phyloP scores from a whole-genome alignment of 2,329 filamentous ascomycete genomes.

The Microdochium trichocladiopsis region DNA sequence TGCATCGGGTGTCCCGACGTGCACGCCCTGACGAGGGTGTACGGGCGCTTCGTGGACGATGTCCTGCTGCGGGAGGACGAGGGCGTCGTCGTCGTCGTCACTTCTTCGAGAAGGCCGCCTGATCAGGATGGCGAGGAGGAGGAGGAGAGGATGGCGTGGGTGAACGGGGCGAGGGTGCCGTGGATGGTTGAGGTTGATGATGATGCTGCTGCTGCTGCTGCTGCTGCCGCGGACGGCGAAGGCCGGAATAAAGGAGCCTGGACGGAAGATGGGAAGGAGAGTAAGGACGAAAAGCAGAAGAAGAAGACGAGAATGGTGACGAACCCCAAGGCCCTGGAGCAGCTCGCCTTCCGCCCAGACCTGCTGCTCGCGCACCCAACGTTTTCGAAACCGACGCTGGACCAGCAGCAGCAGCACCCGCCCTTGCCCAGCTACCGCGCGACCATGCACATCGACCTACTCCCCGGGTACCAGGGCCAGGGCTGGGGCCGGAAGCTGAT shows the following conservation, averaged over 20 bases:
- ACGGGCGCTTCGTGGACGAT: conserved; percentile 27
- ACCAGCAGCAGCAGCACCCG: conserved; percentile 14
- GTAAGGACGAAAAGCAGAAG: conserved; percentile 15
- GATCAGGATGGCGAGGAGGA: not conserved
- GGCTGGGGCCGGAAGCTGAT: conserved; percentile 38
- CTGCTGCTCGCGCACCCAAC: conserved; percentile 23
- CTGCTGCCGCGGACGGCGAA: not conserved
- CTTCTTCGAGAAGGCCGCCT: too few species aligned
- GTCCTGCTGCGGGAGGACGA: conserved; percentile 23
- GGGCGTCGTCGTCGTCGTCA: not conserved
- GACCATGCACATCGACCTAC: conserved; percentile 43
- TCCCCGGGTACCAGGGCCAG: conserved; percentile 29
- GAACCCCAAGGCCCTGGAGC: conserved; percentile 28
- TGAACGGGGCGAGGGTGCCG: not conserved
- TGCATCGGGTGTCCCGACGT: conserved; percentile 39
- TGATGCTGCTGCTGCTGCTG: not conserved
- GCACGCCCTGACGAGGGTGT: conserved; percentile 26
- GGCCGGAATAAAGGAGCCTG: conserved; percentile 5
- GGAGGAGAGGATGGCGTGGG: not conserved
- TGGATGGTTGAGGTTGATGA: not conserved
- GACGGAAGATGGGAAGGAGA: not conserved
- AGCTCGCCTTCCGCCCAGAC: conserved; percentile 31
- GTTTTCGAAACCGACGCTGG: not conserved
- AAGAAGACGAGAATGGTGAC: conserved; percentile 4
- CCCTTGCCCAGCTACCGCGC: conserved; percentile 26